Percentiles rank a stretch among this genome's conserved stretches.
Conservation (phyloP, 2,329 filamentous ascomycete species). For the Ophiosphaerella narmari region DNA sequence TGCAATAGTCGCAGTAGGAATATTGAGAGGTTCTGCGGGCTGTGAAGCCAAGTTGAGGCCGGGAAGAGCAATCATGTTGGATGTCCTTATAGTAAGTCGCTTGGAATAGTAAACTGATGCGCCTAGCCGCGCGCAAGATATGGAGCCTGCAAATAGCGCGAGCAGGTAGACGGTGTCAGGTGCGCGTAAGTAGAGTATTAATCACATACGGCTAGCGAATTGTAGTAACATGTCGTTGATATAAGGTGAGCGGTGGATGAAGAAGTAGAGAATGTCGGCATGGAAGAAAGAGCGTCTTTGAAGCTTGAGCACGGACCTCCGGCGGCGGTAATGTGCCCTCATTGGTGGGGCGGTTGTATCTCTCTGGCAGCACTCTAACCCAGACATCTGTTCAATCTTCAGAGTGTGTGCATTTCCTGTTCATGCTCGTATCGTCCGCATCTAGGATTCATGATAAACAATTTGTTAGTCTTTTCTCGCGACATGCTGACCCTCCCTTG, state of each 20-base stretch:
- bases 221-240: no score
- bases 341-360: slow-evolving; percentile 15
- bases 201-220: no score
- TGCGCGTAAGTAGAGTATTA: no score
- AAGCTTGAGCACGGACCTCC: slow-evolving; percentile 13
- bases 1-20: slow-evolving; percentile 25
- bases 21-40: slow-evolving; percentile 28
- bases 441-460: no score
- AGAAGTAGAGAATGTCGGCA: background rate
- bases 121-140: background rate
- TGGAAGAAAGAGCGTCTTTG: background rate
- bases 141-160: background rate
- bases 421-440: no score
- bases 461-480: background rate
- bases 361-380: background rate
- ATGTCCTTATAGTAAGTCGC: background rate
- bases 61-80: slow-evolving; percentile 49
- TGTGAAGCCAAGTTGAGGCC: slow-evolving; percentile 51
- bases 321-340: slow-evolving; percentile 16
- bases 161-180: no score
- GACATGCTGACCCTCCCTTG: slow-evolving; percentile 21
- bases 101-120: background rate
- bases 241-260: no score
- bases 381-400: background rate
- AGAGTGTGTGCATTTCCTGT: no score